Evolutionary conservation across 202 grass and related monocot species (phyloP).

Genomic region (Digitaria exilis): DNA sequence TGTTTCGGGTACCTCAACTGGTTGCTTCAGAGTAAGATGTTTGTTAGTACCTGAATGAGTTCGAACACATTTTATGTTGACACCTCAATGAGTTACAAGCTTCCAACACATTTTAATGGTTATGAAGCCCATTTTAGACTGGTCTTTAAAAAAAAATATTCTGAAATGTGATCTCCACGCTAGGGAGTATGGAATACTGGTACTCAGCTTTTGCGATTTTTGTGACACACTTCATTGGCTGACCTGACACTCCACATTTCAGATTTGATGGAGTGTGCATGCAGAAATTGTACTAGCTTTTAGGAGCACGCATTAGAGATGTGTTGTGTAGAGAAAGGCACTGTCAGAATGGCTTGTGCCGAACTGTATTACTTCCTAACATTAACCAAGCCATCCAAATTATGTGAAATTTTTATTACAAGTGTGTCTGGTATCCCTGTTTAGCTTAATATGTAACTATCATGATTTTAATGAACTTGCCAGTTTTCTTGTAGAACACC

Average conservation of each 20-base stretch:
- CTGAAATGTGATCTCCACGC: neutral
- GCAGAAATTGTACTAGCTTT: slow-evolving; percentile 1
- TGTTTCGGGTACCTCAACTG: neutral
- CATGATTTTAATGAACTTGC: slow-evolving; percentile 7
- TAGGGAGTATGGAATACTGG: neutral
- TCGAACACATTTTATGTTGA: neutral
- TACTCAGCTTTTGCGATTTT: slow-evolving; percentile 4
- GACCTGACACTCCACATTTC: slow-evolving; percentile 1
- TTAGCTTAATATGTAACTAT: neutral
- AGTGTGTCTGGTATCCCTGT: neutral
- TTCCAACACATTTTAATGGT: slow-evolving; percentile 5
- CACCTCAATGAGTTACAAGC: neutral
- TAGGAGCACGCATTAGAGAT: neutral
- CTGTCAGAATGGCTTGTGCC: neutral
- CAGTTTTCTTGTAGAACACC: slow-evolving; percentile 23
- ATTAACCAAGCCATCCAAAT: slow-evolving; percentile 8
- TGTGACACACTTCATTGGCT: slow-evolving; percentile 3
- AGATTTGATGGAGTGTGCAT: neutral
- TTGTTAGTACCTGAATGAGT: neutral
- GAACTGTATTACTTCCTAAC: neutral
- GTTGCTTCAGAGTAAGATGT: neutral
- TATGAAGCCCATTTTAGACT: neutral
- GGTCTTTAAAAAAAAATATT: neutral
- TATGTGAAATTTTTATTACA: slow-evolving; percentile 22
- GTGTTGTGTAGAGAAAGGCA: slow-evolving; percentile 10